Evolutionary conservation across 139 green algal species (phyloP).

Genomic region (Volvox reticuliferus): DNA sequence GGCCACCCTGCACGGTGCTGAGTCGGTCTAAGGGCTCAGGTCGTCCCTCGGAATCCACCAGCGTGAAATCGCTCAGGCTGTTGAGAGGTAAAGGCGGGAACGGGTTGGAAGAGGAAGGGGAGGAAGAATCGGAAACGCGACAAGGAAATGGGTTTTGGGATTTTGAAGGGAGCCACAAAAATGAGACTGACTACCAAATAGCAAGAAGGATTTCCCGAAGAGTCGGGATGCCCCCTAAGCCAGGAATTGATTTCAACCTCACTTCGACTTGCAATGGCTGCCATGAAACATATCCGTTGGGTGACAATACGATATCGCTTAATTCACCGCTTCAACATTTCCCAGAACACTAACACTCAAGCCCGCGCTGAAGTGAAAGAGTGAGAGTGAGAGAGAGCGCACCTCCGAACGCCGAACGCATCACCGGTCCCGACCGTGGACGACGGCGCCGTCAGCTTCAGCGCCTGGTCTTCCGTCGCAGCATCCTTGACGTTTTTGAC

Average conservation of each 20-base stretch:
- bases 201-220: too few species aligned
- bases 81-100: too few species aligned
- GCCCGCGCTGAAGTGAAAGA: too few species aligned
- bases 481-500: neutral
- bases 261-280: too few species aligned
- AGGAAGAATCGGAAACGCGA: neutral
- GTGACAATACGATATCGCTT: neutral
- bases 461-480: slow-evolving; percentile 16
- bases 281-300: neutral
- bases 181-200: too few species aligned
- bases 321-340: too few species aligned
- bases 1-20: slow-evolving; percentile 9
- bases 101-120: neutral
- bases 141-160: too few species aligned
- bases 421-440: neutral
- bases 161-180: too few species aligned
- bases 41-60: slow-evolving; percentile 54
- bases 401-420: neutral
- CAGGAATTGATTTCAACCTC: neutral
- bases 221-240: too few species aligned
- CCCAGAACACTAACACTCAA: too few species aligned
- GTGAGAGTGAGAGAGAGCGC: too few species aligned
- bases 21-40: slow-evolving; percentile 65
- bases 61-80: slow-evolving; percentile 71
- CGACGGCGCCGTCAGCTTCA: neutral